Conservation (phyloP, 768 basidiomycete species). For the Amanita rubescens region DNA sequence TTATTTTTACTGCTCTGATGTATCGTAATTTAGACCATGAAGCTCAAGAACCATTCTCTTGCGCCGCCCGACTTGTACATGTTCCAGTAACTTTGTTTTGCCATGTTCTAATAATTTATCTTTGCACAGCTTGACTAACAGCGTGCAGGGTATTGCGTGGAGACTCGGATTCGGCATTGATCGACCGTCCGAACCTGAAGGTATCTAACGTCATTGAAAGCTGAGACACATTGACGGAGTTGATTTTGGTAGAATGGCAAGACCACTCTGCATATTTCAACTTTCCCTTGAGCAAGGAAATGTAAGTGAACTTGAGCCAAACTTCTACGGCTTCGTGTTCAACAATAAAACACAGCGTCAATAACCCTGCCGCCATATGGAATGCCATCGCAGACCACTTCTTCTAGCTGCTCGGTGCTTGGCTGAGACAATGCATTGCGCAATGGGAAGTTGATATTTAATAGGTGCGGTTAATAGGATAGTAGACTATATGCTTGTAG, state of each 20-base stretch:
- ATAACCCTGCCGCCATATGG: constrained; percentile 52
- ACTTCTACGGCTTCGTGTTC: background rate
- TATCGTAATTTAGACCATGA: constrained; percentile 29
- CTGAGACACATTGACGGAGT: background rate
- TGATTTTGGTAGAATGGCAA: constrained; percentile 41
- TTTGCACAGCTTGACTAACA: constrained; percentile 38
- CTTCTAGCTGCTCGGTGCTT: constrained; percentile 3
- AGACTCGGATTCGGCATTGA: constrained; percentile 53
- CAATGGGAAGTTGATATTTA: background rate
- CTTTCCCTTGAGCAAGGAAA: constrained; percentile 40
- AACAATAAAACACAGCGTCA: constrained; percentile 32
- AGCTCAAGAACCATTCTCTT: constrained; percentile 45
- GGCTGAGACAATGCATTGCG: background rate
- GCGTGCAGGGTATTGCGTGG: constrained; percentile 59
- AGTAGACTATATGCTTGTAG: background rate
- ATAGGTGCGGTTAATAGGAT: background rate
- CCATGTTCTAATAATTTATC: background rate
- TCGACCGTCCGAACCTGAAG: constrained; percentile 46
- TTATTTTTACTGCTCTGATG: background rate
- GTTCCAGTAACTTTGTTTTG: background rate
- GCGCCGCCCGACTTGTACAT: constrained; percentile 57
- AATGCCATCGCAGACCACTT: constrained; percentile 31
- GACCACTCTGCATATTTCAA: constrained; percentile 46
- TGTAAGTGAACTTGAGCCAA: constrained; percentile 27
- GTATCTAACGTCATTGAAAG: constrained; percentile 19